Percentiles rank a stretch among this genome's conserved stretches.
phyloP scores from a whole-genome alignment of 176 grass and related monocot genomes.

The Miscanthus lutarioriparius region DNA sequence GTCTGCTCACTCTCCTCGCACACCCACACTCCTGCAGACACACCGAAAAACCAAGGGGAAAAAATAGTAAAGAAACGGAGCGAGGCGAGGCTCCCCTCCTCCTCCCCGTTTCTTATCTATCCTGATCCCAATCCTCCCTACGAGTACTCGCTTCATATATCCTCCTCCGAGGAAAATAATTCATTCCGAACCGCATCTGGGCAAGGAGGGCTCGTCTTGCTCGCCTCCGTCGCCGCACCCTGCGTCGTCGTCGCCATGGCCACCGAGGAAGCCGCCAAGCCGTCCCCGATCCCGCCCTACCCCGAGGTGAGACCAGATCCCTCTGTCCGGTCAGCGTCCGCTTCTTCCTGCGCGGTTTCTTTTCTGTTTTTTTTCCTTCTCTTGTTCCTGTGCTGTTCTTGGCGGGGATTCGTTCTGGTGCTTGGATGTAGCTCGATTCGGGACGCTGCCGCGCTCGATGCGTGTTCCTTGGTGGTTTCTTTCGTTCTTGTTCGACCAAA shows the following conservation, averaged over 20 bases:
- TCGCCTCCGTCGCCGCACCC: not conserved
- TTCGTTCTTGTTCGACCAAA: not conserved
- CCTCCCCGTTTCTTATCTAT: conserved; percentile 51
- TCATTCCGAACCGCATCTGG: not conserved
- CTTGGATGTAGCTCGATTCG: not conserved
- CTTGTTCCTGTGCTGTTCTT: not conserved
- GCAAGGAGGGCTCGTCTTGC: not conserved
- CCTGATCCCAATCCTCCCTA: conserved; percentile 48
- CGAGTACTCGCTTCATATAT: conserved; percentile 9
- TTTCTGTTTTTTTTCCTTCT: not conserved
- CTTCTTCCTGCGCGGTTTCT: not conserved
- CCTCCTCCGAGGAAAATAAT: conserved; percentile 25
- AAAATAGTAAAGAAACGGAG: conserved; percentile 42
- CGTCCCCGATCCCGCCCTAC: conserved; percentile 60
- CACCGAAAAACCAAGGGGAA: conserved; percentile 23
- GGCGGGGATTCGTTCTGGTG: not conserved
- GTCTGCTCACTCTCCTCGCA: not conserved
- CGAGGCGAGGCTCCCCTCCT: conserved; percentile 21
- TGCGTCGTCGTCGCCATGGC: conserved; percentile 49
- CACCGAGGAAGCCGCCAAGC: conserved; percentile 53
- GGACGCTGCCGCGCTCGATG: not conserved
- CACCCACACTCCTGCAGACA: not conserved
- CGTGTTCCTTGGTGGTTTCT: not conserved
- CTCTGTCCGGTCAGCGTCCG: not conserved
- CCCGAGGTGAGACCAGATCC: conserved; percentile 51